Conservation (phyloP, 371 early-diverging fungal species). For the Apophysomyces sp. region DNA sequence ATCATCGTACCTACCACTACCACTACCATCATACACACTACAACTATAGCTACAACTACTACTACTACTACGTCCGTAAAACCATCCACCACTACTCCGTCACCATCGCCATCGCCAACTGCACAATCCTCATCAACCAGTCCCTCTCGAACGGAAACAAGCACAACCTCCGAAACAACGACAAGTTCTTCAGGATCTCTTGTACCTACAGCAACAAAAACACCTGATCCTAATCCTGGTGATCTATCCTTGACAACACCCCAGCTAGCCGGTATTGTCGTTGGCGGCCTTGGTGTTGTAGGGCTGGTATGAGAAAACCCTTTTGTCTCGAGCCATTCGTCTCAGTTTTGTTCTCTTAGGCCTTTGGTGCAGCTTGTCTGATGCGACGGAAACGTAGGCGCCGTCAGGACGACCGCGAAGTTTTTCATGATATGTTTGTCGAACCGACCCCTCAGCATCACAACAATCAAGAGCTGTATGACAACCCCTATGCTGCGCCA, state of each 20-base stretch:
- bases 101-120: too few relatives aligned
- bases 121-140: too few relatives aligned
- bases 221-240: neutral
- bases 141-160: neutral
- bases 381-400: neutral
- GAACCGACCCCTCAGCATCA: neutral
- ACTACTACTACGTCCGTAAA: neutral
- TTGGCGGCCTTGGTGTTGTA: neutral
- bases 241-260: neutral
- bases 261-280: neutral
- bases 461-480: neutral
- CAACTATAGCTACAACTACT: neutral
- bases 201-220: neutral
- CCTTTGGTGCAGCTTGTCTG: neutral
- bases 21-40: neutral
- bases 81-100: neutral
- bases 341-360: neutral
- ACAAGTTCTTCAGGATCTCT: neutral
- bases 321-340: too few relatives aligned
- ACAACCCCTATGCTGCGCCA: neutral
- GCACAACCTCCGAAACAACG: neutral
- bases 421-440: neutral
- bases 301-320: neutral
- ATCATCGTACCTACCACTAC: neutral
- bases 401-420: neutral